A percentile compares a stretch with the other conserved stretches of the same genome.
Evolutionary conservation across 768 basidiomycete genomes (phyloP).

Genomic region (Serendipita sp.): DNA sequence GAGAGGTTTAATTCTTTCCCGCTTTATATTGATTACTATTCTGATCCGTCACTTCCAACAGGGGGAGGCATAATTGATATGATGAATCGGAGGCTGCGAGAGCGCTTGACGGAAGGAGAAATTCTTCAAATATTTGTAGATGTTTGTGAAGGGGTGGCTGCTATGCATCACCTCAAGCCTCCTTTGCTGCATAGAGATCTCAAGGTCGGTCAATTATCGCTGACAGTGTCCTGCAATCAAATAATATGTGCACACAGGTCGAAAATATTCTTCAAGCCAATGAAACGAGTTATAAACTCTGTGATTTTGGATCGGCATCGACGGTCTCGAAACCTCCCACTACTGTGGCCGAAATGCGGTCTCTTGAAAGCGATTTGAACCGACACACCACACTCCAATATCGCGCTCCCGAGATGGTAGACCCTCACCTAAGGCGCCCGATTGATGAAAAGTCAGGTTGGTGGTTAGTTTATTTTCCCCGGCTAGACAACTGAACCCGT

Average conservation of each 20-base stretch:
- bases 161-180: constrained; percentile 86
- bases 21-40: too few relatives aligned
- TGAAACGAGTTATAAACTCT: constrained; percentile 75
- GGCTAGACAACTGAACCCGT: neutral
- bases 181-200: constrained; percentile 91
- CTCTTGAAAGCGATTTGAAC: constrained; percentile 80
- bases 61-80: constrained; percentile 99
- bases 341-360: constrained; percentile 68
- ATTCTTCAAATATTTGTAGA: constrained; percentile 97
- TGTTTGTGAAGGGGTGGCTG: constrained; percentile 90
- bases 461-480: neutral
- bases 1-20: too few relatives aligned
- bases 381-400: constrained; percentile 94
- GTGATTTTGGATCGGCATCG: constrained; percentile 92
- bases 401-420: constrained; percentile 97
- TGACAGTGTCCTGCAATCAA: neutral
- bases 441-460: constrained; percentile 69
- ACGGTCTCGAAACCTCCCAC: constrained; percentile 59
- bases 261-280: constrained; percentile 93
- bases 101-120: constrained; percentile 87
- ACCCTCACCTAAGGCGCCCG: constrained; percentile 64
- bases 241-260: constrained; percentile 26
- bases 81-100: constrained; percentile 93
- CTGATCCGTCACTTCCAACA: constrained; percentile 16
- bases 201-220: constrained; percentile 28